These are phyloP conservation scores for Chrysoporthe austroafricana DNA, from an alignment of 2,329 filamentous ascomycete species.

Conservation along the genomic window DNA sequence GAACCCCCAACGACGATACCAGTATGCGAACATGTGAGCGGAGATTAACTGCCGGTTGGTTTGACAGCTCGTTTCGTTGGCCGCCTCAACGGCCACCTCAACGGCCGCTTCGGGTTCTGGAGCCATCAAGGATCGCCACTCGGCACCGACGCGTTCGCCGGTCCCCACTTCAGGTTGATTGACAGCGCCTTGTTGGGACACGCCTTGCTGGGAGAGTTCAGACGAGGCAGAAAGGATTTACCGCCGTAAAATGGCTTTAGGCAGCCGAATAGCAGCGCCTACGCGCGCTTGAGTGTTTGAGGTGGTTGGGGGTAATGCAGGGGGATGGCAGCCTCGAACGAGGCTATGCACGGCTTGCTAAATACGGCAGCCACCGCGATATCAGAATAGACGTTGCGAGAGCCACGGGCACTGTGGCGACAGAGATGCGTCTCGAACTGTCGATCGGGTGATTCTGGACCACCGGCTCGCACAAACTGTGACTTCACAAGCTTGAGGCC, in stretches of 20 bases:
- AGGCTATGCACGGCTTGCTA: background rate
- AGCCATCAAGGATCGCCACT: background rate
- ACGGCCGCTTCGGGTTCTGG: too few relatives aligned
- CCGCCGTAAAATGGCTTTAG: background rate
- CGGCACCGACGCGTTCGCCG: background rate
- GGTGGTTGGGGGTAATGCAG: background rate
- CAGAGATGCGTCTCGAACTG: background rate
- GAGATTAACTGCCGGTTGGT: background rate
- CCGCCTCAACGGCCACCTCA: background rate
- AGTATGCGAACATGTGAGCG: background rate
- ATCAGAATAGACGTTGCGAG: background rate
- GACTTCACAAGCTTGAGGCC: conserved; percentile 5
- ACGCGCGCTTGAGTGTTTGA: conserved; percentile 7
- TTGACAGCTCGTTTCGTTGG: background rate
- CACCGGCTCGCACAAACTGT: background rate
- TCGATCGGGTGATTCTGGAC: background rate
- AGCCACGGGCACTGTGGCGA: background rate
- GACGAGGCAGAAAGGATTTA: conserved; percentile 9
- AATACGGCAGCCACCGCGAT: background rate
- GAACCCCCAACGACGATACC: background rate
- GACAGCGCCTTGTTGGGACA: conserved; percentile 1
- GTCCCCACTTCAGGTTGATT: background rate
- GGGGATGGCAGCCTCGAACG: background rate
- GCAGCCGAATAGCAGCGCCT: conserved; percentile 3
- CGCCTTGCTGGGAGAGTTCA: background rate